Percentiles rank a stretch among this genome's conserved stretches.
Conservation (phyloP, 176 grass and related monocot genomes). For the Dendrocalamus sinicus region DNA sequence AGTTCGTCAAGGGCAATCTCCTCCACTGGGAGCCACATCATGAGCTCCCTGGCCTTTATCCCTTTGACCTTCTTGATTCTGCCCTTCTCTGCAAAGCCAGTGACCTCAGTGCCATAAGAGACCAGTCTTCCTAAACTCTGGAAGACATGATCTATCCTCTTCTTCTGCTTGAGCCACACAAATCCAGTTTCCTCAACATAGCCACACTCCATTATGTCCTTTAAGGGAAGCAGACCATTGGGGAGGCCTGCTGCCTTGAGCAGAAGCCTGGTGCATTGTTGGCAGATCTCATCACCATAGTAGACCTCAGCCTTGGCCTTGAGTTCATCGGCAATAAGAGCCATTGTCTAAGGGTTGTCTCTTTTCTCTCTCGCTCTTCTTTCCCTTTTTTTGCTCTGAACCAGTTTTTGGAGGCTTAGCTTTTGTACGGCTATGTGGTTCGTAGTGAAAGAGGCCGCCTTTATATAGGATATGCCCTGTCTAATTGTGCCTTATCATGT, state of each 20-base stretch:
- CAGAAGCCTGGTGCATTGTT: slow-evolving; percentile 71
- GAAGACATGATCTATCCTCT: slow-evolving; percentile 82
- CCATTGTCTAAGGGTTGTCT: slow-evolving; percentile 49
- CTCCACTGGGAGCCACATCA: slow-evolving; percentile 80
- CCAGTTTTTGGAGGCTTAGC: slow-evolving; percentile 34
- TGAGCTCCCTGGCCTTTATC: slow-evolving; percentile 95
- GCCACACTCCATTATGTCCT: slow-evolving; percentile 81
- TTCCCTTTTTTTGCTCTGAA: slow-evolving; percentile 27
- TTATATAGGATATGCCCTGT: slow-evolving; percentile 63
- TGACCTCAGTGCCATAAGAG: slow-evolving; percentile 79
- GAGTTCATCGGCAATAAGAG: slow-evolving; percentile 57
- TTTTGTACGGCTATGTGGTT: slow-evolving; percentile 43
- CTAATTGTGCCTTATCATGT: slow-evolving; percentile 40
- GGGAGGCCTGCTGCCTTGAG: slow-evolving; percentile 83
- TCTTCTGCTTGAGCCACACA: slow-evolving; percentile 96
- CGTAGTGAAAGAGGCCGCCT: slow-evolving; percentile 28
- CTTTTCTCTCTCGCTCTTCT: slow-evolving; percentile 13
- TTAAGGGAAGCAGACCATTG: slow-evolving; percentile 77
- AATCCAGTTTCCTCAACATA: slow-evolving; percentile 85
- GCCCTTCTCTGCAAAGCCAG: slow-evolving; percentile 74
- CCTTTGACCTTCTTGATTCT: slow-evolving; percentile 92
- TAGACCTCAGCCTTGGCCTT: slow-evolving; percentile 82
- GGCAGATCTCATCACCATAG: slow-evolving; percentile 71
- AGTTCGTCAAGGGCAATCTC: slow-evolving; percentile 73
- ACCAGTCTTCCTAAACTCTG: slow-evolving; percentile 64